Conservation (phyloP, 2,329 filamentous ascomycete species). For the Pseudogymnoascus sp. region DNA sequence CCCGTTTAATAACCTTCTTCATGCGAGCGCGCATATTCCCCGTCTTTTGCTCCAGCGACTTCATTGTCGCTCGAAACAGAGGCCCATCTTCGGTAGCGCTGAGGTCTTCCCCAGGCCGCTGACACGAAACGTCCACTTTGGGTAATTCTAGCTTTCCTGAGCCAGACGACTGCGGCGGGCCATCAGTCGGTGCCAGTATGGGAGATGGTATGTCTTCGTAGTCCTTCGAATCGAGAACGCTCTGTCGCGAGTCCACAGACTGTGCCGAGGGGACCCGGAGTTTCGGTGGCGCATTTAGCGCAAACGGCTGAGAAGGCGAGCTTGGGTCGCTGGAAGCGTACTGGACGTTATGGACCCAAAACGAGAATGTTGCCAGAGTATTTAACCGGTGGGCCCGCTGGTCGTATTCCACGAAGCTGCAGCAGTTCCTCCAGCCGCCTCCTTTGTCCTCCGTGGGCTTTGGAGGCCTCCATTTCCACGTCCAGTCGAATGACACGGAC, state of each 20-base stretch:
- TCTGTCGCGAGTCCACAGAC: constrained; percentile 75
- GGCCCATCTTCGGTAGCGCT: constrained; percentile 84
- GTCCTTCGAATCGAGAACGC: constrained; percentile 50
- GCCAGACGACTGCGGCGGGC: constrained; percentile 10
- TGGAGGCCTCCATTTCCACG: constrained; percentile 94
- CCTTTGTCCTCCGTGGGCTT: constrained; percentile 72
- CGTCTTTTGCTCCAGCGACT: constrained; percentile 91
- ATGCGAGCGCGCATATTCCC: constrained; percentile 88
- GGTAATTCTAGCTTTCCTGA: constrained; percentile 36
- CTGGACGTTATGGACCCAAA: constrained; percentile 58
- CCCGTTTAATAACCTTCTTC: constrained; percentile 91
- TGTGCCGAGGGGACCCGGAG: constrained; percentile 79
- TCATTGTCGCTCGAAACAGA: constrained; percentile 92
- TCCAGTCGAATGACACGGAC: constrained; percentile 86
- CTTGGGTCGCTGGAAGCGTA: constrained; percentile 46
- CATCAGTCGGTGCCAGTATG: constrained; percentile 24
- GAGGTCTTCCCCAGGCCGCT: constrained; percentile 77
- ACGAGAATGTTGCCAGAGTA: constrained; percentile 85
- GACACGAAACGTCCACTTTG: constrained; percentile 81
- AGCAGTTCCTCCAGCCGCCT: constrained; percentile 91
- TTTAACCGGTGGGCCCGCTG: constrained; percentile 81
- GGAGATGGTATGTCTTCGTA: constrained; percentile 40
- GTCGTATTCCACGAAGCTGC: constrained; percentile 97
- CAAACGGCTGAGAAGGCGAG: constrained; percentile 53
- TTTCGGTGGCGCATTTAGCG: constrained; percentile 64